Conservation (phyloP, 306 rosid genomes). For the Vigna angularis region DNA sequence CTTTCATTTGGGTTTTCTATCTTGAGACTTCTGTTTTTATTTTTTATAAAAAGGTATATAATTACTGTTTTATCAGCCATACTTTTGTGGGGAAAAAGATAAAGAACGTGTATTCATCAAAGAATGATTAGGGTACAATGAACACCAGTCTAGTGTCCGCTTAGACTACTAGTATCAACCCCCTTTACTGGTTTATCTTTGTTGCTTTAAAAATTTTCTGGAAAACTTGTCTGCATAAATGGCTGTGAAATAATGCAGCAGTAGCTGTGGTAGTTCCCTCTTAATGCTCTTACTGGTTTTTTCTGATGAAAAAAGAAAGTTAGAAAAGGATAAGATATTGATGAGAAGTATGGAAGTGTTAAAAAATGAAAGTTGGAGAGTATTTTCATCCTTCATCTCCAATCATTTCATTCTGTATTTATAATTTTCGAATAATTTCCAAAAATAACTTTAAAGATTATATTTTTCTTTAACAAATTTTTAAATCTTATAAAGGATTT, state of each 20-base stretch:
- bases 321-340: neutral
- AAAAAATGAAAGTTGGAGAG: too few relatives aligned
- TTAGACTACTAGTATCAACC: slow-evolving; percentile 2
- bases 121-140: neutral
- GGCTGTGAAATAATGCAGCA: neutral
- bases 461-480: too few relatives aligned
- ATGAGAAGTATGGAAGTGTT: neutral
- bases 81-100: neutral
- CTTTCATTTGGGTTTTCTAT: neutral
- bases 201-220: neutral
- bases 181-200: slow-evolving; percentile 6
- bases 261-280: neutral
- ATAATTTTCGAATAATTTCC: too few relatives aligned
- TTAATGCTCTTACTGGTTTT: neutral
- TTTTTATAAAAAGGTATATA: neutral
- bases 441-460: too few relatives aligned
- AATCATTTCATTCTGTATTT: too few relatives aligned
- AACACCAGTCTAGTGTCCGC: too few relatives aligned
- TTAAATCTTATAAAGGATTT: too few relatives aligned
- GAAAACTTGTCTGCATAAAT: neutral
- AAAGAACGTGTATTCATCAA: neutral
- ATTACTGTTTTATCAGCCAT: slow-evolving; percentile 22
- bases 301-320: neutral
- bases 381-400: neutral
- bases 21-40: neutral